Evolutionary conservation across 768 basidiomycete species (phyloP), one percentile per base, ranked within the genome.

Genomic region (Boletus edulis): DNA sequence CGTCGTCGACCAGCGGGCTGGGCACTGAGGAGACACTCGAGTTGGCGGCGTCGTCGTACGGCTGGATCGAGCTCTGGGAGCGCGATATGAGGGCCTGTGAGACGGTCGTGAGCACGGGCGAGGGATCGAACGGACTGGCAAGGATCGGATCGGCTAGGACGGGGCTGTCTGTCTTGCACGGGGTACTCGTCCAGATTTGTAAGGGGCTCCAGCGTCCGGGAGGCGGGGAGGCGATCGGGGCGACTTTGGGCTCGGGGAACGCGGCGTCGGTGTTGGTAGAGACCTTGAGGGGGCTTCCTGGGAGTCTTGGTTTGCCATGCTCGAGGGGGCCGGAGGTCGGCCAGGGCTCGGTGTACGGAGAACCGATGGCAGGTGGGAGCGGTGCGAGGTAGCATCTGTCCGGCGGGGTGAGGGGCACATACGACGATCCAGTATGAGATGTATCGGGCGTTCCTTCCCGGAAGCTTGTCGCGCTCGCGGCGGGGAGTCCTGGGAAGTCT

Each of bases 111-210:
- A 52, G 46, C 5, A 31, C 55, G n/a, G 58, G 39, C 5, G 51
- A 45, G n/a, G 51, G 29, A 20, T 55, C 53, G 38, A 56, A 50
- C 5, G 57, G 34, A 45, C 20, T 52, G 41, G 5, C 35, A 17
- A 44, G 40, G 13, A 12, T 22, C 9, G 18, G 48, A 5, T 55
- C 51, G n/a, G 43, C 46, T 2, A 51, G 17, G 29, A 15, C 17
- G 27, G 15, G 15, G 14, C 31, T 18, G 39, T 63, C 51, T 20
- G 22, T 15, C 53, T 59, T 63, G 41, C 8, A 52, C 3, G 67
- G 67, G 0, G 67, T 67, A 47, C 67, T 69, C 35, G 62, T 62
- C 66, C 66, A 69, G 9, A 68, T 55, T 22, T 59, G 47, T 3
- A 44, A 10, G 10, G 65, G 46, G 41, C 37, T 46, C 64, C 64